Evolutionary conservation across 2,329 filamentous ascomycete genomes (phyloP).

Genomic region (Pezicula radicicola): DNA sequence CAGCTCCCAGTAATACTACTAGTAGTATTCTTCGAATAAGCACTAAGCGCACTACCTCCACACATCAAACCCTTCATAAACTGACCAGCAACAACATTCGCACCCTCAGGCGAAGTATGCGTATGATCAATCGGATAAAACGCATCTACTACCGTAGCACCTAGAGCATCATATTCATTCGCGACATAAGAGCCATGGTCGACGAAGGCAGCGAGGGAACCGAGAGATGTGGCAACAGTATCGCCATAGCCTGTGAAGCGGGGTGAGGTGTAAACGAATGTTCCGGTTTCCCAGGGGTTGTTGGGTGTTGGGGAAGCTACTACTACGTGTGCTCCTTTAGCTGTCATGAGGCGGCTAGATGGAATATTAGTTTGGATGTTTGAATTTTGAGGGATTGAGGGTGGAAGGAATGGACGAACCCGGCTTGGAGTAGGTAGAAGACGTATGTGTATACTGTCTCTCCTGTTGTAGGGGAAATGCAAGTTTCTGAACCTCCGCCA

Average conservation of each 20-base stretch:
- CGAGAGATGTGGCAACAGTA: conserved; percentile 36
- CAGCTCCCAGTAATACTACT: conserved; percentile 21
- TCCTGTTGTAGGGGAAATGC: conserved; percentile 6
- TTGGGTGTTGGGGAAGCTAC: conserved; percentile 45
- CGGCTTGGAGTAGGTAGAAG: conserved; percentile 5
- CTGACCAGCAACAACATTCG: conserved; percentile 49
- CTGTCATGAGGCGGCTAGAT: background rate
- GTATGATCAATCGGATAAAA: conserved; percentile 58
- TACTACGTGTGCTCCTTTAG: conserved; percentile 40
- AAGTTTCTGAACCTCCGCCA: conserved; percentile 4
- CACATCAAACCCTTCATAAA: conserved; percentile 50
- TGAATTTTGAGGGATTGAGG: background rate
- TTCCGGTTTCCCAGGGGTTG: conserved; percentile 57
- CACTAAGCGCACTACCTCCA: conserved; percentile 14
- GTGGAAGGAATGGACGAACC: background rate
- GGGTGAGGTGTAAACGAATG: conserved; percentile 40
- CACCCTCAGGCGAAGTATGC: conserved; percentile 54
- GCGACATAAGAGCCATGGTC: conserved; percentile 56
- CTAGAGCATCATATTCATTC: conserved; percentile 44
- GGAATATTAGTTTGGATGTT: too few species aligned
- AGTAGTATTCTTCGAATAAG: conserved; percentile 23
- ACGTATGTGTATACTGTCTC: conserved; percentile 8
- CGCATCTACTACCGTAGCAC: conserved; percentile 42
- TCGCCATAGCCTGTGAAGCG: conserved; percentile 56
- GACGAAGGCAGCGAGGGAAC: conserved; percentile 44